Evolutionary conservation across 192 early-diverging fungal species (phyloP).

Genomic region (Podila epicladia): DNA sequence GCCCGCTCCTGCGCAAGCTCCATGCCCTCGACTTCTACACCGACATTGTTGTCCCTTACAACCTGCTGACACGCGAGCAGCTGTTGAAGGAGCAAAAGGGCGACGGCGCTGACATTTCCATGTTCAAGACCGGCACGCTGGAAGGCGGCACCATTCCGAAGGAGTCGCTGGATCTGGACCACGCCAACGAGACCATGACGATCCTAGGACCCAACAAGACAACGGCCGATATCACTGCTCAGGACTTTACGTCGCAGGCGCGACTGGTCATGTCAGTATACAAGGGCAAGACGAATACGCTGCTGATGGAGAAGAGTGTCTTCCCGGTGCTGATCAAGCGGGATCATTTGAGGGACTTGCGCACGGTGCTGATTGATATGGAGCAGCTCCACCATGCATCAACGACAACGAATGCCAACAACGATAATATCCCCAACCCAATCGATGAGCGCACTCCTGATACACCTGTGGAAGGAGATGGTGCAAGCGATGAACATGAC

Average conservation of each 20-base stretch:
- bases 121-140: background rate
- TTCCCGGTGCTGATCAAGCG: conserved; percentile 21
- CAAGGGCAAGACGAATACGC: conserved; percentile 25
- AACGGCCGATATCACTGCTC: background rate
- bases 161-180: background rate
- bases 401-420: too few relatives aligned
- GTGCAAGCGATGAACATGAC: conserved; percentile 1
- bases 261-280: conserved; percentile 30
- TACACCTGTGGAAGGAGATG: background rate
- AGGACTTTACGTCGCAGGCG: conserved; percentile 11
- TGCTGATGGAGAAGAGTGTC: conserved; percentile 20
- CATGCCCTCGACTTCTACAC: conserved; percentile 5
- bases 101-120: background rate
- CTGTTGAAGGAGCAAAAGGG: conserved; percentile 19
- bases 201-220: background rate
- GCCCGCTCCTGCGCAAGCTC: conserved; percentile 22
- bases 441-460: background rate
- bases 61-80: conserved; percentile 26
- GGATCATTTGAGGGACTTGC: conserved; percentile 14
- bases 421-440: background rate
- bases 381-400: background rate
- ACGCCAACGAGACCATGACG: background rate
- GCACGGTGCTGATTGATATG: background rate
- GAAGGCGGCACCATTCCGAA: background rate
- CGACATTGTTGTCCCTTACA: conserved; percentile 28